These are phyloP conservation scores for Cladophialophora immunda DNA, from an alignment of 2,329 filamentous ascomycete genomes.

Conservation along the genomic window DNA sequence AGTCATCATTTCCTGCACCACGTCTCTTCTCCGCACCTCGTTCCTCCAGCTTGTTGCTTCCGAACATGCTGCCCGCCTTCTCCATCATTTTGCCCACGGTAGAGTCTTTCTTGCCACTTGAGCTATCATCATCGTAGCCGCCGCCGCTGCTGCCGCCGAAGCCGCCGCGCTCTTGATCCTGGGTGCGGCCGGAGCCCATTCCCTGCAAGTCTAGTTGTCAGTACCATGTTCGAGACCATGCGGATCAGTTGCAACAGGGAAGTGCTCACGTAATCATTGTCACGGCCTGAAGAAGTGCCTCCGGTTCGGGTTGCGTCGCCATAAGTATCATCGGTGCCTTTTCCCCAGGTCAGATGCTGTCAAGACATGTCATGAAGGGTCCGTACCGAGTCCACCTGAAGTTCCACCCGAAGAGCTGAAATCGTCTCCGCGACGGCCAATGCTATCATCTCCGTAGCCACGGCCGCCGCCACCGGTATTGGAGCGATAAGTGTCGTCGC, in stretches of 20 bases:
- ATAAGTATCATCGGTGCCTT: constrained; percentile 35
- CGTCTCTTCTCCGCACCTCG: constrained; percentile 42
- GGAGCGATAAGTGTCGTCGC: constrained; percentile 24
- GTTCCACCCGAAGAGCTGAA: constrained; percentile 22
- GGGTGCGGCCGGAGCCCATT: constrained; percentile 34
- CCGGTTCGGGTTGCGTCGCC: constrained; percentile 30
- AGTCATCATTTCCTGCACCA: constrained; percentile 36
- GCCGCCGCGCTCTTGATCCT: constrained; percentile 32
- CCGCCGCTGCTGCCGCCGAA: constrained; percentile 34
- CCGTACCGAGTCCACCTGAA: constrained; percentile 33
- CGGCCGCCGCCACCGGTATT: neutral
- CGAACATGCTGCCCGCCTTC: constrained; percentile 43
- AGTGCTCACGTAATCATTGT: constrained; percentile 32
- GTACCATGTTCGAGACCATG: neutral
- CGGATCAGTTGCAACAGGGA: neutral
- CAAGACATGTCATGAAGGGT: constrained; percentile 8
- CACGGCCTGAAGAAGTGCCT: constrained; percentile 35
- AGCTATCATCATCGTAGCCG: constrained; percentile 30
- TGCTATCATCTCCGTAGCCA: constrained; percentile 19
- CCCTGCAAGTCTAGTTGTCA: constrained; percentile 8
- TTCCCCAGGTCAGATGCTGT: constrained; percentile 35
- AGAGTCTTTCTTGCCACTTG: constrained; percentile 39
- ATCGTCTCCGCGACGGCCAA: constrained; percentile 14
- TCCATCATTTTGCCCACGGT: constrained; percentile 44
- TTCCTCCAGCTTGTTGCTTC: constrained; percentile 40